A percentile compares a stretch with the other conserved stretches of the same genome.
These are phyloP conservation scores for Avena insularis DNA, from an alignment of 176 grass and related monocot genomes.

Conservation along the genomic window DNA sequence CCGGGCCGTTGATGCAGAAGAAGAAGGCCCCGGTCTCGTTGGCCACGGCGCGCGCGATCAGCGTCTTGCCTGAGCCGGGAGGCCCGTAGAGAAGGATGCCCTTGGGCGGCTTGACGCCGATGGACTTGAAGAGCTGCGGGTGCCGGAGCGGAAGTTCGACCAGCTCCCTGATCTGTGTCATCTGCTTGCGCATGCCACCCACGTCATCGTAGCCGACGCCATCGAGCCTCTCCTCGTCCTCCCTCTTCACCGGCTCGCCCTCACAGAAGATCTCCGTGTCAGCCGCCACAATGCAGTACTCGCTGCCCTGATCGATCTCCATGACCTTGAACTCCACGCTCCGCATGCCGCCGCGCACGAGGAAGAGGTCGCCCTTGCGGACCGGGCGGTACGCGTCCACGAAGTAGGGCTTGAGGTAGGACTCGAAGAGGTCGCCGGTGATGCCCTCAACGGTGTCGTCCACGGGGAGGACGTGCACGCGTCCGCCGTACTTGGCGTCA, in stretches of 20 bases:
- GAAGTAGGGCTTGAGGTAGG: too few relatives aligned
- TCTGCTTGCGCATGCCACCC: slow-evolving; percentile 65
- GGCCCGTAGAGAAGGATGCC: slow-evolving; percentile 64
- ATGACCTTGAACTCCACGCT: too few relatives aligned
- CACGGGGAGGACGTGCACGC: slow-evolving; percentile 60
- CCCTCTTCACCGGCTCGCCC: slow-evolving; percentile 53
- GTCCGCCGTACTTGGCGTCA: slow-evolving; percentile 48
- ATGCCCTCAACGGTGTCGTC: slow-evolving; percentile 53
- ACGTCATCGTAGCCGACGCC: slow-evolving; percentile 70
- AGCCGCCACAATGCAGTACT: slow-evolving; percentile 53
- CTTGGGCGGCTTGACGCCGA: slow-evolving; percentile 73
- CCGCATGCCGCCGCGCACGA: too few relatives aligned
- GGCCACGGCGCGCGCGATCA: slow-evolving; percentile 61
- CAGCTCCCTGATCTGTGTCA: slow-evolving; percentile 10
- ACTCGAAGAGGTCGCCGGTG: too few relatives aligned
- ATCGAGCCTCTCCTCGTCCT: neutral
- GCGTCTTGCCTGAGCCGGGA: neutral
- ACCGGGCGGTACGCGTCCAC: too few relatives aligned
- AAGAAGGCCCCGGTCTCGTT: slow-evolving; percentile 71
- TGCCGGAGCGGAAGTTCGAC: slow-evolving; percentile 8
- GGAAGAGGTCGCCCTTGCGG: too few relatives aligned
- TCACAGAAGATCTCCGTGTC: slow-evolving; percentile 49
- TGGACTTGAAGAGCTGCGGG: slow-evolving; percentile 62
- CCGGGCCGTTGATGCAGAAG: slow-evolving; percentile 14
- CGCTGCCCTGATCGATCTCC: slow-evolving; percentile 37